Evolutionary conservation across 2,329 filamentous ascomycete species (phyloP).

Genomic region (Cordyceps farinosa): DNA sequence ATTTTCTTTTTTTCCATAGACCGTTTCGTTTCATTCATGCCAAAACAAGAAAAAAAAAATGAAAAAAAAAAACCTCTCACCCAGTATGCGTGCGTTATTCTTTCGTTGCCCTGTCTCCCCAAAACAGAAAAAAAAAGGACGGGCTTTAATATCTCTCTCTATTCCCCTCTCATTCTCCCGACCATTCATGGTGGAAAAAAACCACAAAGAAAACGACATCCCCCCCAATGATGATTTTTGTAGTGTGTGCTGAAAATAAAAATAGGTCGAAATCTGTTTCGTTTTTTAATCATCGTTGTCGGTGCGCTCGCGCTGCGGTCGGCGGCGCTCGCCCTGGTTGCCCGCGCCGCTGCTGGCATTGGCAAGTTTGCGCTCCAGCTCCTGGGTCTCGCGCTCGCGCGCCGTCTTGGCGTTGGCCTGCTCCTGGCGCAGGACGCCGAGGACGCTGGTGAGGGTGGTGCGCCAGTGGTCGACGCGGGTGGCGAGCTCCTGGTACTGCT

Average conservation of each 20-base stretch:
- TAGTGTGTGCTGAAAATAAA: constrained; percentile 1
- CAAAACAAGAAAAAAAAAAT: neutral
- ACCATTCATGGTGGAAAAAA: neutral
- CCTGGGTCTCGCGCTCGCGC: constrained; percentile 72
- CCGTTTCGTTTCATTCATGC: constrained; percentile 12
- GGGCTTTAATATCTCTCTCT: neutral
- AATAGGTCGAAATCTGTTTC: neutral
- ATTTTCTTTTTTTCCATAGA: neutral
- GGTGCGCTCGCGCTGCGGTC: constrained; percentile 45
- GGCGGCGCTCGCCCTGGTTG: constrained; percentile 28
- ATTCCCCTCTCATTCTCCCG: neutral
- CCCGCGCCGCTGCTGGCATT: constrained; percentile 36
- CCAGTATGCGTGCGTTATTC: neutral
- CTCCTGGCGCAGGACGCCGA: constrained; percentile 74
- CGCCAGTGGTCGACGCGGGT: constrained; percentile 90
- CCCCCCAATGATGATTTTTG: neutral
- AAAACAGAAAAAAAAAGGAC: neutral
- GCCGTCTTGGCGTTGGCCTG: constrained; percentile 74
- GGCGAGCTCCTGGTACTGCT: constrained; percentile 95
- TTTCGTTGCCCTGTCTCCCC: neutral
- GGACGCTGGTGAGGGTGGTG: constrained; percentile 72
- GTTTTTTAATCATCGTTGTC: constrained; percentile 56
- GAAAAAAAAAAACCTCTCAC: neutral
- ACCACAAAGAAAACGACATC: neutral
- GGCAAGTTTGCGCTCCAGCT: constrained; percentile 64